These are phyloP conservation scores for Adansonia grandidieri DNA, from an alignment of 441 rosid genomes.

Conservation along the genomic window DNA sequence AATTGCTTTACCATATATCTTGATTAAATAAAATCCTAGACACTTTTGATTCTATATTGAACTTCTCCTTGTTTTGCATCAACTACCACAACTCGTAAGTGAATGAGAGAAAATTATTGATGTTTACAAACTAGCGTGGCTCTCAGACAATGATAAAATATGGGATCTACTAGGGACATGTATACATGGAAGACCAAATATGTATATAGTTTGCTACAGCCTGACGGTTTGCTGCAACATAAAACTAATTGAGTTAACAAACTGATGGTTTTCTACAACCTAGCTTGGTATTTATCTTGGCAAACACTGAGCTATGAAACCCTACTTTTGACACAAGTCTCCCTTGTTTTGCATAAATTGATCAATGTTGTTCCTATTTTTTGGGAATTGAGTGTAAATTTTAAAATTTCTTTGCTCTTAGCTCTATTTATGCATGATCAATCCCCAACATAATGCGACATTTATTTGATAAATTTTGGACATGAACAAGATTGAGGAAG, in stretches of 20 bases:
- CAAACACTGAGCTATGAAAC: background rate
- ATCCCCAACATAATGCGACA: background rate
- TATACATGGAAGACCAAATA: background rate
- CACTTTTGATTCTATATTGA: no score
- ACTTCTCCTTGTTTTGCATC: no score
- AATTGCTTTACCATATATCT: no score
- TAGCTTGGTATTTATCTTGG: background rate
- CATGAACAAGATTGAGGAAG: background rate
- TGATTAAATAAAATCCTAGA: no score
- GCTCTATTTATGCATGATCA: slow-evolving; percentile 3
- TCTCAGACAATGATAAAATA: no score
- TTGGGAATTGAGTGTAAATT: no score
- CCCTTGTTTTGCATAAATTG: background rate
- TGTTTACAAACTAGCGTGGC: no score
- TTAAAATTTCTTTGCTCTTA: background rate
- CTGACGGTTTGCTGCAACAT: no score
- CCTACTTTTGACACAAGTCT: slow-evolving; percentile 6
- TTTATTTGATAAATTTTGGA: background rate
- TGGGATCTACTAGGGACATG: no score
- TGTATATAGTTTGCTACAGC: background rate
- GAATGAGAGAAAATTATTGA: background rate
- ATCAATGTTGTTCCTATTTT: no score
- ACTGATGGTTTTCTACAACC: background rate
- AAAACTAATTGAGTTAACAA: no score
- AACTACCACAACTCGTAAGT: no score